Evolutionary conservation across 768 basidiomycete genomes (phyloP).

Genomic region (Psilocybe tampanensis): DNA sequence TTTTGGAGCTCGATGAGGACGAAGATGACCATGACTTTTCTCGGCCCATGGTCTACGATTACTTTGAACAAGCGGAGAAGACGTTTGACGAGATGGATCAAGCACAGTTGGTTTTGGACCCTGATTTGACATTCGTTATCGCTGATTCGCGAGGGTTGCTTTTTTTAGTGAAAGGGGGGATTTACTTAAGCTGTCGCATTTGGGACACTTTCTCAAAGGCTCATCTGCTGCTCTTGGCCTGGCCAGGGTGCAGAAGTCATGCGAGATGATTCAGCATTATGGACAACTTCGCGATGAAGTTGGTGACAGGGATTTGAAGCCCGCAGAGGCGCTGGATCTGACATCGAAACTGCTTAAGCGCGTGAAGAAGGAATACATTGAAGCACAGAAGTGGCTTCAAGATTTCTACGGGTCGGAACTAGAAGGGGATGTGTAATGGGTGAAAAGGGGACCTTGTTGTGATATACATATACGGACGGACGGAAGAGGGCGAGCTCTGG

Average conservation of each 20-base stretch:
- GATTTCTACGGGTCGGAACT: slow-evolving; percentile 36
- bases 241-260: slow-evolving; percentile 75
- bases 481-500: neutral
- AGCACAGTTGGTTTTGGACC: slow-evolving; percentile 64
- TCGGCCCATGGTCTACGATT: slow-evolving; percentile 74
- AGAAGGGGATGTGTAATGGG: neutral
- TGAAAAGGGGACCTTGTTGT: slow-evolving; percentile 1
- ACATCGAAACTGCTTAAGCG: slow-evolving; percentile 58
- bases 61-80: slow-evolving; percentile 74
- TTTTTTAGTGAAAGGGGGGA: slow-evolving; percentile 54
- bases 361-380: slow-evolving; percentile 68
- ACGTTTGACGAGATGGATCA: slow-evolving; percentile 82
- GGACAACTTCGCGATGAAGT: slow-evolving; percentile 70
- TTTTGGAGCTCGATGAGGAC: slow-evolving; percentile 92
- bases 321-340: slow-evolving; percentile 53
- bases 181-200: slow-evolving; percentile 63
- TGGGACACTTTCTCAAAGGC: slow-evolving; percentile 97
- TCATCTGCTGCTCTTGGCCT: slow-evolving; percentile 95
- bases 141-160: slow-evolving; percentile 9
- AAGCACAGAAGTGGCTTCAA: slow-evolving; percentile 71
- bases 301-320: slow-evolving; percentile 38
- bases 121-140: neutral
- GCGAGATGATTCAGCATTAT: slow-evolving; percentile 91
- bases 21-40: slow-evolving; percentile 72
- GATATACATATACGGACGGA: slow-evolving; percentile 8